These are phyloP conservation scores for Cicer cuneatum DNA, from an alignment of 306 rosid species.

Conservation along the genomic window DNA sequence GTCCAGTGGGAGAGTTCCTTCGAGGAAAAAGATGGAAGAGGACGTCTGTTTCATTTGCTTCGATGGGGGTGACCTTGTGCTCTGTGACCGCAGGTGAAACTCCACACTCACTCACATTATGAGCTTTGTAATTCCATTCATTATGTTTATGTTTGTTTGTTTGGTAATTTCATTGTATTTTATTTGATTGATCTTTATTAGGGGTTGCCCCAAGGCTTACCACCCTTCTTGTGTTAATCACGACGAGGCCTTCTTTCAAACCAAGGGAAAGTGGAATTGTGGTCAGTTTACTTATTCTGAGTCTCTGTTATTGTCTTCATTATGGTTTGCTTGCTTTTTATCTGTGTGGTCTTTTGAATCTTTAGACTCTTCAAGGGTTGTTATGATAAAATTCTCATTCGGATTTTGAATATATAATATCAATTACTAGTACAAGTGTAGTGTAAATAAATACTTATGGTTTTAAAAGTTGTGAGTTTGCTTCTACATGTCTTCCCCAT, in stretches of 20 bases:
- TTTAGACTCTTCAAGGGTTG: conserved; percentile 8
- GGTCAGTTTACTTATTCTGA: conserved; percentile 59
- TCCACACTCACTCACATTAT: conserved; percentile 7
- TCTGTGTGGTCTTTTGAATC: conserved; percentile 7
- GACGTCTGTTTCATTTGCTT: conserved; percentile 99
- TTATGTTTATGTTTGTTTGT: conserved; percentile 1
- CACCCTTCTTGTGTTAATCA: conserved; percentile 95
- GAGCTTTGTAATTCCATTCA: conserved; percentile 2
- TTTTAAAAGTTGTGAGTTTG: conserved; percentile 6
- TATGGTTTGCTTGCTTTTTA: not conserved
- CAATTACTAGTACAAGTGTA: not conserved
- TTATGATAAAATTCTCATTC: not conserved
- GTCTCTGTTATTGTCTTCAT: not conserved
- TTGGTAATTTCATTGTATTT: not conserved
- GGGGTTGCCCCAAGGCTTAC: conserved; percentile 99
- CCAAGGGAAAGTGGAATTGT: conserved; percentile 99
- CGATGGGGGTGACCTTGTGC: conserved; percentile 98
- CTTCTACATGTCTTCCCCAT: conserved; percentile 4
- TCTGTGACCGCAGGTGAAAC: conserved; percentile 87
- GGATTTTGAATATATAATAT: not conserved
- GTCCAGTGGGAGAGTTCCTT: conserved; percentile 54
- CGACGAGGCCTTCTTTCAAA: conserved; percentile 90
- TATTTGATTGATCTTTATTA: conserved; percentile 46
- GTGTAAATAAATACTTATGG: not conserved
- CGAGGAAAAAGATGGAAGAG: conserved; percentile 82